Base-by-base conservation (phyloP, 768 basidiomycete species). In the Russula foetens region DNA sequence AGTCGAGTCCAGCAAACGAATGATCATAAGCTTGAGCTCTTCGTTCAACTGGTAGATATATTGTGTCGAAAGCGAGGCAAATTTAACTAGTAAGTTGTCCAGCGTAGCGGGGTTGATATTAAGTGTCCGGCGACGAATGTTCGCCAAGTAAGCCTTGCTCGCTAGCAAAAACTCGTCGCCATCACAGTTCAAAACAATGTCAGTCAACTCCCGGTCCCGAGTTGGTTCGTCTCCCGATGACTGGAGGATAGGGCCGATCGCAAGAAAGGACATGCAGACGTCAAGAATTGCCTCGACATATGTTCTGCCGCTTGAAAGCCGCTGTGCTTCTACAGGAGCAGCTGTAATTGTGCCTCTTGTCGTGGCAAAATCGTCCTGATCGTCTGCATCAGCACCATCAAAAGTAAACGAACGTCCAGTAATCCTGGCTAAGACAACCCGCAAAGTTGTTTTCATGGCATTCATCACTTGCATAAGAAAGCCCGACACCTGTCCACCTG, bases 1-100 rank as follows among this genome's bases (percentile, higher is more conserved):
- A 0, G 91, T 88, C 7, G 83, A 81, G 46, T 81, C 78, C 23
- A 97, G 72, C 48, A 91, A 77, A 21, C 79, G 76, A n/a, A 89
- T 71, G 6, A 77, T 74, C 46, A 88, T 68, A 15, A 80, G 68
- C 14, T 84, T 81, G 33, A 85, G 72, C 5, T 70, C 73, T 53
- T 83, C 81, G 61, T 78, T 83, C 53, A 79, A 72, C 3, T 79
- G 74, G 67, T 82, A 83, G 8, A 75, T 72, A 71, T 92, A 88
- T 39, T 73, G 67, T 23, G 58, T 65, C 21, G 88, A 75, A 47
- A 89, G 74, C 2, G 75, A 71, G 2, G 73, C 81, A 23, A 93
- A 68, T 58, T 78, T 74, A 3, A 78, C 74, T 19, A 92, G 69
- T 33, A 92, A 74, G 29, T 67, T 68, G 44, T 83, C 77, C 21